These are phyloP conservation scores for Nemophila menziesii DNA, from an alignment of 257 asterid genomes.

Conservation along the genomic window DNA sequence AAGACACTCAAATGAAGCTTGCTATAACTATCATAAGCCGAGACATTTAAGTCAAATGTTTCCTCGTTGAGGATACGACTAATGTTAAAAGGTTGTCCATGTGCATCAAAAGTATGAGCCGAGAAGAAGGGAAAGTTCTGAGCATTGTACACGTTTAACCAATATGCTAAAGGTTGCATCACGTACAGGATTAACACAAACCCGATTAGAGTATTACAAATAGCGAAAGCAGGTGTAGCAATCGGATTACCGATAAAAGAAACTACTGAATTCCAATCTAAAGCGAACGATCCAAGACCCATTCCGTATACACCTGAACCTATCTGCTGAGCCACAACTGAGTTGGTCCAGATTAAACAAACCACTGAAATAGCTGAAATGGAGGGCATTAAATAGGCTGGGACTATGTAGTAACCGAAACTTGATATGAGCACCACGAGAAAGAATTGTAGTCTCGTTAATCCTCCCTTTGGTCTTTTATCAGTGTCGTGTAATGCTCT, in stretches of 20 bases:
- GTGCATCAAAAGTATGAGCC: constrained; percentile 39
- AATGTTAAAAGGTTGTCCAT: constrained; percentile 36
- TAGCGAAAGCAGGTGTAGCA: constrained; percentile 64
- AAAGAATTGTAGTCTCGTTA: constrained; percentile 59
- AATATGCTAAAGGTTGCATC: constrained; percentile 37
- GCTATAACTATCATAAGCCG: constrained; percentile 44
- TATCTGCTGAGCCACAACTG: constrained; percentile 45
- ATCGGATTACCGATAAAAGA: constrained; percentile 53
- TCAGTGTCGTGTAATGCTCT: constrained; percentile 56
- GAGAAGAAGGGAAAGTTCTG: constrained; percentile 43
- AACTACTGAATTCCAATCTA: constrained; percentile 56
- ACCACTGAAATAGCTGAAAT: constrained; percentile 49
- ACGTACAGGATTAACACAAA: constrained; percentile 32
- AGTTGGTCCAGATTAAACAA: constrained; percentile 56
- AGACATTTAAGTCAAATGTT: constrained; percentile 27
- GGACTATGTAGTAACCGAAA: constrained; percentile 49
- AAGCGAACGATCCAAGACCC: constrained; percentile 47
- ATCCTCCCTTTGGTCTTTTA: constrained; percentile 40
- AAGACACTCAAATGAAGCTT: constrained; percentile 45
- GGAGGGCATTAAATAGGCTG: constrained; percentile 50
- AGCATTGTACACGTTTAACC: constrained; percentile 41
- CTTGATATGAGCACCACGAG: constrained; percentile 36
- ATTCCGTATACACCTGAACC: constrained; percentile 48
- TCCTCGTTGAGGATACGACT: constrained; percentile 25
- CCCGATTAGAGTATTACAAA: constrained; percentile 46